These are phyloP conservation scores for Taxawa tesnikishii DNA, from an alignment of 2,329 filamentous ascomycete genomes.

Conservation along the genomic window DNA sequence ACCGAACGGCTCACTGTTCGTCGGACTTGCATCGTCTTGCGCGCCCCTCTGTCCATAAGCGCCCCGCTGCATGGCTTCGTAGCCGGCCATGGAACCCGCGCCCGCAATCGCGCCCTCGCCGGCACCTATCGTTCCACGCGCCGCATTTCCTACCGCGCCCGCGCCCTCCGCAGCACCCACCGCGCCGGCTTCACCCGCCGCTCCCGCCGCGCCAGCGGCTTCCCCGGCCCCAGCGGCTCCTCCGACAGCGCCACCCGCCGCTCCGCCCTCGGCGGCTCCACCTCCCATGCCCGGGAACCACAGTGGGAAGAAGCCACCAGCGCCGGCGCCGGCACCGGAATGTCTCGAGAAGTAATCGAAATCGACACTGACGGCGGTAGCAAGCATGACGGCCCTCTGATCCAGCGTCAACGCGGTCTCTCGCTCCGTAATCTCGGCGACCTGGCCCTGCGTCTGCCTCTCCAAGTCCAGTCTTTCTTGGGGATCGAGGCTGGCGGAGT, in stretches of 20 bases:
- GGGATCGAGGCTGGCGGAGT: constrained; percentile 34
- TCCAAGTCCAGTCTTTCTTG: constrained; percentile 8
- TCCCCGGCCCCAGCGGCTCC: constrained; percentile 22
- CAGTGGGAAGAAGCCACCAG: constrained; percentile 40
- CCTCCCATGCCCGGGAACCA: constrained; percentile 32
- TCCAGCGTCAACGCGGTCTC: constrained; percentile 49
- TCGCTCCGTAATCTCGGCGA: constrained; percentile 7
- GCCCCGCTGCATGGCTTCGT: constrained; percentile 49
- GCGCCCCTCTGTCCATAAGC: constrained; percentile 20
- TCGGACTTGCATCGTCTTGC: constrained; percentile 19
- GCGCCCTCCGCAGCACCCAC: constrained; percentile 21
- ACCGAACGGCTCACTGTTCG: constrained; percentile 15
- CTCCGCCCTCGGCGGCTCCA: constrained; percentile 21
- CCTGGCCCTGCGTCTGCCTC: neutral
- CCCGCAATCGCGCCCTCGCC: constrained; percentile 30
- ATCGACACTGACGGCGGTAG: constrained; percentile 52
- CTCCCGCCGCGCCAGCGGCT: constrained; percentile 22
- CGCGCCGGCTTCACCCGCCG: constrained; percentile 23
- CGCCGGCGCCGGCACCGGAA: constrained; percentile 30
- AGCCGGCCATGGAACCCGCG: constrained; percentile 49
- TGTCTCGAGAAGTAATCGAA: constrained; percentile 58
- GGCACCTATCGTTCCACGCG: constrained; percentile 21
- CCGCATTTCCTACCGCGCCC: constrained; percentile 17
- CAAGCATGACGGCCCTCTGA: constrained; percentile 53
- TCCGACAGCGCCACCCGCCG: constrained; percentile 26